Conservation (phyloP, 176 grass and related monocot genomes). For the Carex parvula region DNA sequence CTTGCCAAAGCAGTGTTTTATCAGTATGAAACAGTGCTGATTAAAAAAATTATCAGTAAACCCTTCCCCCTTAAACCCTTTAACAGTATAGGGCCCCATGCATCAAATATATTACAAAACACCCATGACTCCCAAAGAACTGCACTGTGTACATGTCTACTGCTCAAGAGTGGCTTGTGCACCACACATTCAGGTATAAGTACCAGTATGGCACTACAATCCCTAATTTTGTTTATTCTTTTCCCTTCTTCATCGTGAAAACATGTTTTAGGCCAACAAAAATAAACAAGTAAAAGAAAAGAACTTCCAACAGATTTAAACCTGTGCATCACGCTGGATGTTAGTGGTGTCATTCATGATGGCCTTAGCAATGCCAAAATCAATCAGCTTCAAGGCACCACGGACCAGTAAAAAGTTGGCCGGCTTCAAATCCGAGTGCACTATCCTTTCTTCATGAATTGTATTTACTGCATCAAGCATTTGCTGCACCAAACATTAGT, state of each 20-base stretch:
- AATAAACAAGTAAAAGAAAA: neutral
- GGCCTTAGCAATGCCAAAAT: conserved; percentile 39
- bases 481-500: conserved; percentile 53
- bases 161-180: neutral
- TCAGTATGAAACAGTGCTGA: neutral
- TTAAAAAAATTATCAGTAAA: neutral
- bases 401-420: conserved; percentile 87
- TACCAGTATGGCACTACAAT: neutral
- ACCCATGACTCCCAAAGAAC: neutral
- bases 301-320: conserved; percentile 14
- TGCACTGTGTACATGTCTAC: too few relatives aligned
- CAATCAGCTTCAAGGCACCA: conserved; percentile 77
- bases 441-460: conserved; percentile 84
- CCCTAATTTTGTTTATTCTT: neutral
- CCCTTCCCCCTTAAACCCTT: neutral
- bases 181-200: neutral
- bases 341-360: conserved; percentile 37
- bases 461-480: conserved; percentile 98
- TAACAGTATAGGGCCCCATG: too few relatives aligned
- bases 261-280: neutral
- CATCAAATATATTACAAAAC: neutral
- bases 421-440: conserved; percentile 93
- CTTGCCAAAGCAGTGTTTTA: neutral
- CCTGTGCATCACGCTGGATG: conserved; percentile 81
- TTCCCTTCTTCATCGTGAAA: neutral